These are phyloP conservation scores for Globisporangium cystogenes DNA, from an alignment of 352 stramenopile genomes.

Conservation along the genomic window DNA sequence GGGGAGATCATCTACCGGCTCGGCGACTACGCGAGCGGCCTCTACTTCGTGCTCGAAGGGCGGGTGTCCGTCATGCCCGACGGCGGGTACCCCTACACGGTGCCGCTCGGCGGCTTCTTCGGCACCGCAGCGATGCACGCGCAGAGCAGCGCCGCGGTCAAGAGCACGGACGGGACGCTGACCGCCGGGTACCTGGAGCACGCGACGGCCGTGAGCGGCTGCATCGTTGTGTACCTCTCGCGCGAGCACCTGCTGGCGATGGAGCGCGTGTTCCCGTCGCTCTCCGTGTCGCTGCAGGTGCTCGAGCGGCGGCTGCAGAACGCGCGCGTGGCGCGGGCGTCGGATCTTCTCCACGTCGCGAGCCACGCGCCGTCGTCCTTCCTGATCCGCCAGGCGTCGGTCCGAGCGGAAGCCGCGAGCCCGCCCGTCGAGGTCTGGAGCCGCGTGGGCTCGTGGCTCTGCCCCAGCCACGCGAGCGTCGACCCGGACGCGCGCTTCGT, in stretches of 20 bases:
- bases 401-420: background rate
- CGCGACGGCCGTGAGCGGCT: slow-evolving; percentile 41
- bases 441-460: background rate
- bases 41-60: slow-evolving; percentile 53
- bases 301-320: slow-evolving; percentile 27
- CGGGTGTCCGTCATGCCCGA: slow-evolving; percentile 24
- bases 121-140: slow-evolving; percentile 30
- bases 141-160: background rate
- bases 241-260: slow-evolving; percentile 41
- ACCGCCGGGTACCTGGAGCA: slow-evolving; percentile 27
- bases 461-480: slow-evolving; percentile 17
- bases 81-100: slow-evolving; percentile 17
- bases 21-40: slow-evolving; percentile 36
- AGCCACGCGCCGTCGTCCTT: slow-evolving; percentile 4
- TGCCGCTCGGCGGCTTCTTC: slow-evolving; percentile 44
- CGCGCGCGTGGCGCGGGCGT: slow-evolving; percentile 20
- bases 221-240: slow-evolving; percentile 45
- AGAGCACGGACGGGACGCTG: background rate
- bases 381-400: background rate
- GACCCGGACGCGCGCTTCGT: slow-evolving; percentile 47
- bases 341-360: slow-evolving; percentile 25
- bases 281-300: slow-evolving; percentile 20
- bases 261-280: slow-evolving; percentile 20
- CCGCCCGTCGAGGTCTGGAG: background rate
- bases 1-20: slow-evolving; percentile 53